Evolutionary conservation across 768 basidiomycete genomes (phyloP).

Genomic region (Clitopilus passeckerianus): DNA sequence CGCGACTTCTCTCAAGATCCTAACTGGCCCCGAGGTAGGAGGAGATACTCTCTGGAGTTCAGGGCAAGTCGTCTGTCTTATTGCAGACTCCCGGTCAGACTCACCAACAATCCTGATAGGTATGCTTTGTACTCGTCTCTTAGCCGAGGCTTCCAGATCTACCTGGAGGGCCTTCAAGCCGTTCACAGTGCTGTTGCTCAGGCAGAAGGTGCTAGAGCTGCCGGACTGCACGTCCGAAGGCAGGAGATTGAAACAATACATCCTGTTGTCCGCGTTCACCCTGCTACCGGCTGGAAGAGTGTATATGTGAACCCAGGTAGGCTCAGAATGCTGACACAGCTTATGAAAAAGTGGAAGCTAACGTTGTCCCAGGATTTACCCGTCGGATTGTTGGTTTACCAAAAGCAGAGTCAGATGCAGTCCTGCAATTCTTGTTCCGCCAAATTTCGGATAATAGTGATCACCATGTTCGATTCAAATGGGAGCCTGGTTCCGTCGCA

Average conservation of each 20-base stretch:
- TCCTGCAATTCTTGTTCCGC: slow-evolving; percentile 66
- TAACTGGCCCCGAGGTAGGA: slow-evolving; percentile 65
- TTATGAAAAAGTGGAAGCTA: background rate
- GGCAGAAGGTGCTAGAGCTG: slow-evolving; percentile 68
- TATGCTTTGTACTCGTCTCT: slow-evolving; percentile 83
- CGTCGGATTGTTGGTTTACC: slow-evolving; percentile 74
- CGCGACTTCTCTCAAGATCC: slow-evolving; percentile 70
- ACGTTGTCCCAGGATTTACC: slow-evolving; percentile 54
- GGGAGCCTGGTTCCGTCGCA: slow-evolving; percentile 75
- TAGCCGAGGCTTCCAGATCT: slow-evolving; percentile 69
- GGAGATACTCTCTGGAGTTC: slow-evolving; percentile 83
- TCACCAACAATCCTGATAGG: slow-evolving; percentile 25
- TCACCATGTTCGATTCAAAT: slow-evolving; percentile 73
- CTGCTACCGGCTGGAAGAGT: slow-evolving; percentile 81
- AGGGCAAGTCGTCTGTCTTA: slow-evolving; percentile 38
- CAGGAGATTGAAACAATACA: slow-evolving; percentile 67
- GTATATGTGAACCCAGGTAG: slow-evolving; percentile 75
- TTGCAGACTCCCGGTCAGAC: background rate
- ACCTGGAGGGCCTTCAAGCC: slow-evolving; percentile 69
- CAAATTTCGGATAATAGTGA: slow-evolving; percentile 68
- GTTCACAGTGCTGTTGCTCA: slow-evolving; percentile 77
- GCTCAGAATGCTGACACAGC: slow-evolving; percentile 7
- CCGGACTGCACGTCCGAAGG: slow-evolving; percentile 66
- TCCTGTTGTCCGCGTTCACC: slow-evolving; percentile 81
- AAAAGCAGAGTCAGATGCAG: slow-evolving; percentile 75